These are phyloP conservation scores for Aspergillus texensis DNA, from an alignment of 2,329 filamentous ascomycete species.

Conservation along the genomic window DNA sequence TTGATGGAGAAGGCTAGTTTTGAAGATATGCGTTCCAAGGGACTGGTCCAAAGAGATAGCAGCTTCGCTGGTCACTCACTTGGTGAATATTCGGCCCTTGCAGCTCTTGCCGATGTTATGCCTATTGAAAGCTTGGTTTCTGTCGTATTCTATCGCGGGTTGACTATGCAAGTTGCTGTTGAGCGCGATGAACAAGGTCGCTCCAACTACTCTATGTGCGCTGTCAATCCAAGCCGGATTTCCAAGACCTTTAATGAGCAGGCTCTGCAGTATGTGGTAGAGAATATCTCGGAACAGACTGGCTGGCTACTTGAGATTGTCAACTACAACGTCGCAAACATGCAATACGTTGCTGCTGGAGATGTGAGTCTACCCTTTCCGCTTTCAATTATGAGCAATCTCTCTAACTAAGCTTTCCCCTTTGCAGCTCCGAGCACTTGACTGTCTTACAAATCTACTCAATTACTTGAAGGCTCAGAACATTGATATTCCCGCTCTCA, in stretches of 20 bases:
- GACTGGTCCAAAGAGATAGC: constrained; percentile 92
- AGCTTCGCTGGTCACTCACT: constrained; percentile 97
- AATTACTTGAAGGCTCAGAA: constrained; percentile 97
- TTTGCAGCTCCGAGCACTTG: constrained; percentile 60
- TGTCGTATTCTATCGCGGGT: constrained; percentile 96
- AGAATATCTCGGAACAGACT: constrained; percentile 91
- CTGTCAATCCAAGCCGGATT: constrained; percentile 96
- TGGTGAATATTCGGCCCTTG: constrained; percentile 96
- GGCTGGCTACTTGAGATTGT: constrained; percentile 98
- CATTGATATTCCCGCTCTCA: constrained; percentile 93
- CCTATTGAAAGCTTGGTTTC: constrained; percentile 99
- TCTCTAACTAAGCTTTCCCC: constrained; percentile 24
- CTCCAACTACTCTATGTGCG: constrained; percentile 99
- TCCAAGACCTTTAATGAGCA: constrained; percentile 99
- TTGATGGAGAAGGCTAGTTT: constrained; percentile 99
- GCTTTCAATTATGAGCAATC: neutral
- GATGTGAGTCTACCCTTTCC: constrained; percentile 50
- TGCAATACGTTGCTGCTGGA: constrained; percentile 70
- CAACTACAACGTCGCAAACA: constrained; percentile 81
- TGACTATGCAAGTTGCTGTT: constrained; percentile 99
- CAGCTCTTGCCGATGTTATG: constrained; percentile 96
- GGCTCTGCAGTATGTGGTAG: constrained; percentile 93
- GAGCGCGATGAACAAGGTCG: constrained; percentile 91
- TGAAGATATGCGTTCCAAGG: constrained; percentile 98
- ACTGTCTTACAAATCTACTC: constrained; percentile 73